Conservation (phyloP, 352 stramenopile genomes). For the Phytophthora sp. region DNA sequence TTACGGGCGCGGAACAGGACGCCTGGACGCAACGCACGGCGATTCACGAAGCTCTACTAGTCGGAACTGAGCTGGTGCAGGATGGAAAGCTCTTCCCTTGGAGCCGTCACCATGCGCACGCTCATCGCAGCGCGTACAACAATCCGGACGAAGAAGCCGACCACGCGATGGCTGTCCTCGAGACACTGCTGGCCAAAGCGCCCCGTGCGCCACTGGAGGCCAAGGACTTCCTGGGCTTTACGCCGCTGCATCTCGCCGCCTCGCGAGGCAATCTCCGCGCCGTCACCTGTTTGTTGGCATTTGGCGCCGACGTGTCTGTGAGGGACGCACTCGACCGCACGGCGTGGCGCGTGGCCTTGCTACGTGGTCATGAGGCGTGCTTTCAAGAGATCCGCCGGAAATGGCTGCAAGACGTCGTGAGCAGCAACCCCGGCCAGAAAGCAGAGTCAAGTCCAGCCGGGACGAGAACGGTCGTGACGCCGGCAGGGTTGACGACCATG, state of each 20-base stretch:
- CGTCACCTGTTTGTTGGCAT: slow-evolving; percentile 49
- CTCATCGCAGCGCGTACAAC: slow-evolving; percentile 3
- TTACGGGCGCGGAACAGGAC: slow-evolving; percentile 49
- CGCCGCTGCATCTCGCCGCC: slow-evolving; percentile 58
- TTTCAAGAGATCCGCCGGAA: slow-evolving; percentile 73
- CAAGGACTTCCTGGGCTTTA: slow-evolving; percentile 66
- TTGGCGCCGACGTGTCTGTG: slow-evolving; percentile 55
- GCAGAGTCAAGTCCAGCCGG: neutral
- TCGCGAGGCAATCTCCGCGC: slow-evolving; percentile 48
- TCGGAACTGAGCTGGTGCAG: slow-evolving; percentile 25
- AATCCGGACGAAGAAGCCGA: slow-evolving; percentile 26
- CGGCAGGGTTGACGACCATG: slow-evolving; percentile 8
- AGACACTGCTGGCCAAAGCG: slow-evolving; percentile 43
- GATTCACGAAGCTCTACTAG: slow-evolving; percentile 56
- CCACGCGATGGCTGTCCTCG: slow-evolving; percentile 40
- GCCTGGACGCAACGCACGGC: slow-evolving; percentile 50
- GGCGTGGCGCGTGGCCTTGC: slow-evolving; percentile 65
- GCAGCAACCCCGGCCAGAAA: slow-evolving; percentile 14
- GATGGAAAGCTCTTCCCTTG: slow-evolving; percentile 31
- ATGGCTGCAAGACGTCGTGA: slow-evolving; percentile 52
- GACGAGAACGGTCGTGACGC: slow-evolving; percentile 1
- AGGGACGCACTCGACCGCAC: slow-evolving; percentile 51
- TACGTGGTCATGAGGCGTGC: slow-evolving; percentile 56
- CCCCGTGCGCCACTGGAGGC: slow-evolving; percentile 45
- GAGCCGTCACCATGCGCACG: slow-evolving; percentile 27